phyloP scores from a whole-genome alignment of 345 rosid genomes.

The Citrus sp. region DNA sequence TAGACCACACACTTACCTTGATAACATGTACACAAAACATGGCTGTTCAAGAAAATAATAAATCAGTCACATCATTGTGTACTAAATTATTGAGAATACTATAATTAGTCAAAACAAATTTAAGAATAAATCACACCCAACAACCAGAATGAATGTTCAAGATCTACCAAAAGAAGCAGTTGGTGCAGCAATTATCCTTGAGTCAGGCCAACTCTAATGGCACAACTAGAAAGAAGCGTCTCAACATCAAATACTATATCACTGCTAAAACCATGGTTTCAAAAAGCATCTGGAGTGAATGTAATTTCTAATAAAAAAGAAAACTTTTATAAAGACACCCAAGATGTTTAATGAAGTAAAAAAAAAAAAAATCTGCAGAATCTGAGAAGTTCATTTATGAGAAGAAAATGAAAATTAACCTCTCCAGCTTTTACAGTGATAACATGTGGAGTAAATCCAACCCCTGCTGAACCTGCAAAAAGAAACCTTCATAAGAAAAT shows the following conservation, averaged over 20 bases:
- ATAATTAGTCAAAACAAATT: not conserved
- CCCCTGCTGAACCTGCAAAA: constrained; percentile 47
- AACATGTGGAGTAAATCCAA: constrained; percentile 59
- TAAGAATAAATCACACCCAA: not conserved
- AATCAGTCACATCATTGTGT: not conserved
- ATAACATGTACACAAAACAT: not conserved
- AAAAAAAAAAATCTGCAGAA: not conserved
- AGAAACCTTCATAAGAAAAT: constrained; percentile 9
- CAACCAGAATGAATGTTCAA: not conserved
- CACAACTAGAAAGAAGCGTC: not conserved
- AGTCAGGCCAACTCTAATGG: not conserved
- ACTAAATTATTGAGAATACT: not conserved
- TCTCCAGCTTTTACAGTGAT: constrained; percentile 70
- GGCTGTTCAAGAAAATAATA: not conserved
- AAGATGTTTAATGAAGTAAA: not conserved
- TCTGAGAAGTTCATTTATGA: not conserved
- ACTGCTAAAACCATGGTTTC: not conserved
- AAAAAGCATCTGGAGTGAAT: not conserved
- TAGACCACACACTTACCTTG: not conserved
- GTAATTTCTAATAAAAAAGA: not conserved
- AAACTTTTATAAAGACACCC: not conserved
- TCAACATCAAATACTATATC: not conserved
- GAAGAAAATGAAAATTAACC: constrained; percentile 29
- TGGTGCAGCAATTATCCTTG: not conserved
- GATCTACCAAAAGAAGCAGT: not conserved